These are phyloP conservation scores for Cinnamomum chago DNA, from an alignment of 164 flowering plant genomes.

Conservation along the genomic window DNA sequence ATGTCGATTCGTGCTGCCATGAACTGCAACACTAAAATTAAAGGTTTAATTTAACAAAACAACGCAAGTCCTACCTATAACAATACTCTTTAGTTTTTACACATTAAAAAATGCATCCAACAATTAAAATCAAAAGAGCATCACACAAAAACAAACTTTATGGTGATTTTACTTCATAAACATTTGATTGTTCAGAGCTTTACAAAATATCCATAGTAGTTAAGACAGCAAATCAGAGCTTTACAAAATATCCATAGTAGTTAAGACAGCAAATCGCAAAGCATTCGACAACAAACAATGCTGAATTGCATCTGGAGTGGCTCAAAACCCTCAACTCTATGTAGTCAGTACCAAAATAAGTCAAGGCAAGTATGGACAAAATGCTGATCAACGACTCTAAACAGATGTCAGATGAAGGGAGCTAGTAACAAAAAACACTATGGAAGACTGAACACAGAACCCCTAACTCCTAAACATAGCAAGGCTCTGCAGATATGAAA, in stretches of 20 bases:
- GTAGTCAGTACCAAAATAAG: not conserved
- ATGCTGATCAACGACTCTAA: not conserved
- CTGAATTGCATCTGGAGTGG: not conserved
- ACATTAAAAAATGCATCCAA: no score
- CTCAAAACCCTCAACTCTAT: not conserved
- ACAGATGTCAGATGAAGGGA: not conserved
- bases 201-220: constrained; percentile 9
- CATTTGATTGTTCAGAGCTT: not conserved
- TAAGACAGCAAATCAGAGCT: constrained; percentile 3
- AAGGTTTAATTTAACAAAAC: no score
- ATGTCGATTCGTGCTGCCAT: no score
- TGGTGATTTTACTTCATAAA: not conserved
- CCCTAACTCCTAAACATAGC: not conserved
- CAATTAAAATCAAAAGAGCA: constrained; percentile 8
- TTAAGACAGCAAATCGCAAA: constrained; percentile 1
- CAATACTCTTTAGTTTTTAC: no score
- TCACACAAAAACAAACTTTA: not conserved
- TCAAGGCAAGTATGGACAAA: not conserved
- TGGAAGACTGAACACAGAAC: not conserved
- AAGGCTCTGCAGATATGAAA: constrained; percentile 1
- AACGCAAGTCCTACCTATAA: no score
- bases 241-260: constrained; percentile 10
- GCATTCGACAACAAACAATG: not conserved
- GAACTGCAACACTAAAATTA: no score
- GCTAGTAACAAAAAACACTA: not conserved